phyloP scores from a whole-genome alignment of 2,329 filamentous ascomycete species.

The Ophiocordyceps australis region DNA sequence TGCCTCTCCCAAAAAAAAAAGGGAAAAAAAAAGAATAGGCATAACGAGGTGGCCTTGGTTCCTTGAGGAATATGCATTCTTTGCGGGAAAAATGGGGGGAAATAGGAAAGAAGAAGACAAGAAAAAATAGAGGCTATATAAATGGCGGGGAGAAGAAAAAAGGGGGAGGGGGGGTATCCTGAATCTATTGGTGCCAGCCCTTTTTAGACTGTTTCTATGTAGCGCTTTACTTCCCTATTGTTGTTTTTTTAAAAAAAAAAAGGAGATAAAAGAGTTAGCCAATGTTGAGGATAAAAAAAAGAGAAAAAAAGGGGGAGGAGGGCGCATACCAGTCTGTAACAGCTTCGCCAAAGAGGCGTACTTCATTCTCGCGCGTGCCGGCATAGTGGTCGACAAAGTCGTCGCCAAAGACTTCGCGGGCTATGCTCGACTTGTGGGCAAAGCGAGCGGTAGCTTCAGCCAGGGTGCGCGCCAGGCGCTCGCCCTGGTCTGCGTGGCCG shows the following conservation, averaged over 20 bases:
- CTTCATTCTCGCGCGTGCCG: constrained; percentile 82
- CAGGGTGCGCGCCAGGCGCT: constrained; percentile 65
- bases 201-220: constrained; percentile 14
- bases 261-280: no score
- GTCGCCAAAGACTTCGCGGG: constrained; percentile 86
- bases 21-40: no score
- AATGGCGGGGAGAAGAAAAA: no score
- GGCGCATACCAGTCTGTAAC: constrained; percentile 81
- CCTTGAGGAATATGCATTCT: no score
- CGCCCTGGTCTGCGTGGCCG: constrained; percentile 49
- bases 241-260: constrained; percentile 2
- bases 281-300: no score
- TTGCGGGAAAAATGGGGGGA: no score
- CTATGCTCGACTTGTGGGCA: constrained; percentile 60
- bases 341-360: constrained; percentile 81
- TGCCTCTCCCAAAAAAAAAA: no score
- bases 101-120: no score
- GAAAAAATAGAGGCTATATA: no score
- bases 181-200: neutral
- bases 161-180: neutral
- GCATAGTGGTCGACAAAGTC: constrained; percentile 93
- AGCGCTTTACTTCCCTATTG: constrained; percentile 54
- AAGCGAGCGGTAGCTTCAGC: constrained; percentile 73
- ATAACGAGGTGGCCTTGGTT: no score
- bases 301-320: neutral